These are phyloP conservation scores for Aspergillus sp. DNA, from an alignment of 2,329 filamentous ascomycete species.

Conservation along the genomic window DNA sequence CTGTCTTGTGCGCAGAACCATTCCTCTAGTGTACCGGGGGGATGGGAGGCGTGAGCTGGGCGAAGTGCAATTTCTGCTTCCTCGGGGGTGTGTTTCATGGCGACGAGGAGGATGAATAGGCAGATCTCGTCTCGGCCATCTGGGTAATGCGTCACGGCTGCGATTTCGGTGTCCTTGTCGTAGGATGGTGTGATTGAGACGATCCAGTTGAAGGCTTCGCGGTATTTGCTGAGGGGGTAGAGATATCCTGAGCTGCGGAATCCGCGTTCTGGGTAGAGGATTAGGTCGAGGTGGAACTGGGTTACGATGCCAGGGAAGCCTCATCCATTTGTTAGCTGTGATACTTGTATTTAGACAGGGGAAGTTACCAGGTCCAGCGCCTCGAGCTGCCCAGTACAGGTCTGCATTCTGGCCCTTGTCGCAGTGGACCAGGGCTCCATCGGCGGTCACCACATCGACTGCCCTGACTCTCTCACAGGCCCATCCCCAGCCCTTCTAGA, in stretches of 20 bases:
- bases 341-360: neutral
- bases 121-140: constrained; percentile 30
- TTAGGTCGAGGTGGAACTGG: constrained; percentile 48
- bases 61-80: constrained; percentile 19
- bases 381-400: constrained; percentile 52
- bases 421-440: constrained; percentile 32
- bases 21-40: neutral
- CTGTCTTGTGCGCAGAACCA: constrained; percentile 37
- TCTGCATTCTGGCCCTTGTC: constrained; percentile 43
- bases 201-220: constrained; percentile 50
- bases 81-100: constrained; percentile 15
- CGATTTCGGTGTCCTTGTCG: constrained; percentile 25
- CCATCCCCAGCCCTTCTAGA: constrained; percentile 54
- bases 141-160: constrained; percentile 34
- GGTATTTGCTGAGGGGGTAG: constrained; percentile 49
- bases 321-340: neutral
- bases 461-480: constrained; percentile 49
- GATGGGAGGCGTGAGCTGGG: constrained; percentile 27
- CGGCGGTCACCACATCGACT: constrained; percentile 51
- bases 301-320: constrained; percentile 55
- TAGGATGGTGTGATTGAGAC: constrained; percentile 20
- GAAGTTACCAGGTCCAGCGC: constrained; percentile 44
- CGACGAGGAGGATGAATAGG: constrained; percentile 18
- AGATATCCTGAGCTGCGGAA: constrained; percentile 45
- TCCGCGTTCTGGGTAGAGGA: constrained; percentile 19